A percentile compares a stretch with the other conserved stretches of the same genome.
phyloP scores from a whole-genome alignment of 768 basidiomycete species.

The Cantharellus cinnabarinus region DNA sequence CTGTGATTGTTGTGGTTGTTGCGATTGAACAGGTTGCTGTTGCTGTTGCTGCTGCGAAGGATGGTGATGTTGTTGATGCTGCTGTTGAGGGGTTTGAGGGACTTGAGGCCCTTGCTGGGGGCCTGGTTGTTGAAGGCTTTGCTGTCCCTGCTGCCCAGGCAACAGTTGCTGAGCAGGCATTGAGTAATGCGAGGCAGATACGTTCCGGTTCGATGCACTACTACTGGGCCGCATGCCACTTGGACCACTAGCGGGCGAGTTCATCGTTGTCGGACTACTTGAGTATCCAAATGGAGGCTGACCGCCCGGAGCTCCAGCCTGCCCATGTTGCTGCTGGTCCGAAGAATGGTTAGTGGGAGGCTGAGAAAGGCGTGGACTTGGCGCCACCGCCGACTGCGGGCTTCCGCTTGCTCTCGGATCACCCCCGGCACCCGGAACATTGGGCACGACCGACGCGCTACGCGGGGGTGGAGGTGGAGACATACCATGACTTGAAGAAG shows the following conservation, averaged over 20 bases:
- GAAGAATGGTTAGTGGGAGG: neutral
- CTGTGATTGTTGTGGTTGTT: neutral
- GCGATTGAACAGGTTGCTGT: neutral
- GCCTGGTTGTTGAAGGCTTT: slow-evolving; percentile 2
- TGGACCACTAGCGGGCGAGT: neutral
- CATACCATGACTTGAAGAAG: neutral
- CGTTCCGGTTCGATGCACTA: neutral
- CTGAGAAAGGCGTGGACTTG: neutral
- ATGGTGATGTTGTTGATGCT: neutral
- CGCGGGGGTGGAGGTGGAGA: neutral
- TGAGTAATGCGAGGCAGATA: neutral
- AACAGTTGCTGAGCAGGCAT: neutral
- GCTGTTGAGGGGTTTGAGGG: neutral
- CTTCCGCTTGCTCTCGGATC: neutral
- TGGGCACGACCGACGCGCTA: neutral
- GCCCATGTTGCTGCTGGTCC: slow-evolving; percentile 1
- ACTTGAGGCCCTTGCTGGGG: neutral
- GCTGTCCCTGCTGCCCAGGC: neutral
- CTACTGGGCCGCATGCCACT: neutral
- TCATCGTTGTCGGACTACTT: neutral
- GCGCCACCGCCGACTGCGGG: neutral
- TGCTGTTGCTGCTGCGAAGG: neutral
- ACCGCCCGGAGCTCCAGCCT: neutral
- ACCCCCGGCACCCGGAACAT: neutral
- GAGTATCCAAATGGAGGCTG: neutral